Base-by-base conservation (phyloP, 805 yeast genomes). In the Saturnispora hagleri region DNA sequence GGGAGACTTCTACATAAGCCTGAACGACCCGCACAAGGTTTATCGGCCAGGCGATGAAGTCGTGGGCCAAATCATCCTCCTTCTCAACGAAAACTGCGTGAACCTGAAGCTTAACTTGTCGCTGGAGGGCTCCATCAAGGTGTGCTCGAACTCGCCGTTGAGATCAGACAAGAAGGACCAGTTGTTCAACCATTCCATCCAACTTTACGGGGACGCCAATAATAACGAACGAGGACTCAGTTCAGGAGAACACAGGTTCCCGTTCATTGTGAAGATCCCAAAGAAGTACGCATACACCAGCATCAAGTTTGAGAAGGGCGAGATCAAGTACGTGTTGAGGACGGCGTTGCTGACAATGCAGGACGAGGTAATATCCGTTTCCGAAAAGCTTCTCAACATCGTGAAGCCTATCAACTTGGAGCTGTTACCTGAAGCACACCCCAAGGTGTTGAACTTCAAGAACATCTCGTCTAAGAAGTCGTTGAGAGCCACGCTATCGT, bases 211-310 rank as follows among this genome's bases (percentile, higher is more conserved):
- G 0, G 67, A 61, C 20, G 52, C 61, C 9, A 54, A 53, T 5
- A 54, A 51, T 28, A 53, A 54, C 46, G 60, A 58, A 58, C 50
- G 45, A 22, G 63, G 62, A n/a, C 64, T 86, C n/a, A 76, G 80
- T 18, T 80, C 81, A 60, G 97, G 97, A 42, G 91, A 86, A 62
- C 97, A 89, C 66, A 69, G 87, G 35, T 89, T 90, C 63, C 96
- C 96, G 20, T 90, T 89, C 62, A 79, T 84, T 46, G 86, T 89
- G 43, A 83, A 80, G 58, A 73, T 89, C n/a, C 96, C 97, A 1
- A 76, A 75, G 58, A 80, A 79, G 56, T 77, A 85, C 57, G 75
- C 87, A 3, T 83, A 74, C 65, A 85, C 93, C 22, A 81, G 89
- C 48, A 76, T 89, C 26, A 82, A 81, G 57, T 89, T 89, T 59